Evolutionary conservation across 1,284 basidiomycete genomes (phyloP).

Genomic region (Rhodotorula sp.): DNA sequence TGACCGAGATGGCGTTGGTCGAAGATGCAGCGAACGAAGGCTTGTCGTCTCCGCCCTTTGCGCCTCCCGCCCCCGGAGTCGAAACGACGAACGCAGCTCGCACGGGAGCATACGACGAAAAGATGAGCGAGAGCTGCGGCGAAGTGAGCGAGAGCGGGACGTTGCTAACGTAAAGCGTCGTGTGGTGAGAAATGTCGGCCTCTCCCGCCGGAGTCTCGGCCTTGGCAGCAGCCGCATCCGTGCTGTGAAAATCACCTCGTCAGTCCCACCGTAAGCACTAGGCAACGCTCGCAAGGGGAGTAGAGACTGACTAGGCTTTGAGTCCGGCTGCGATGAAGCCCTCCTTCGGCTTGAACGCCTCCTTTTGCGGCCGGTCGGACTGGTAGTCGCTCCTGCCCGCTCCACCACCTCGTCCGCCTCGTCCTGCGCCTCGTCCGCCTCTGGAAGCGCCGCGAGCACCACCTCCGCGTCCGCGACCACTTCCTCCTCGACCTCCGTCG

Average conservation of each 20-base stretch:
- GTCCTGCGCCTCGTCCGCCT: no score
- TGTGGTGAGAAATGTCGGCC: constrained; percentile 24
- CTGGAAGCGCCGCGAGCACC: not conserved
- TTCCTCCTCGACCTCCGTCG: constrained; percentile 7
- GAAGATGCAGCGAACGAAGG: constrained; percentile 42
- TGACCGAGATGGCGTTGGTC: constrained; percentile 35
- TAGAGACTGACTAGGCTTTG: constrained; percentile 35
- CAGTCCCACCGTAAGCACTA: not conserved
- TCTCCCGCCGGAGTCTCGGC: constrained; percentile 3
- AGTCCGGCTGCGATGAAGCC: constrained; percentile 39
- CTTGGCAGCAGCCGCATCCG: constrained; percentile 33
- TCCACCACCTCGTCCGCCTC: constrained; percentile 13
- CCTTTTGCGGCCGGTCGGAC: constrained; percentile 31
- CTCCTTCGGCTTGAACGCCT: constrained; percentile 39
- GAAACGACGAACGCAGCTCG: constrained; percentile 91
- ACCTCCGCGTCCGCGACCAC: constrained; percentile 7
- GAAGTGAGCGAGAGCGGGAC: constrained; percentile 86
- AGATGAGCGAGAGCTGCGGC: constrained; percentile 83
- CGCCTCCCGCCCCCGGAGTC: constrained; percentile 42
- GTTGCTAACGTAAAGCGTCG: constrained; percentile 53
- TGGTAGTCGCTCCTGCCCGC: constrained; percentile 4
- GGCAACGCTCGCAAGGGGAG: no score
- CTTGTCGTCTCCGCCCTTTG: not conserved
- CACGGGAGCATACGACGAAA: constrained; percentile 93
- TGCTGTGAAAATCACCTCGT: constrained; percentile 10